Evolutionary conservation across 257 asterid genomes (phyloP), one percentile per base, ranked within the genome.

Genomic region (Ajuga chamaepitys): DNA sequence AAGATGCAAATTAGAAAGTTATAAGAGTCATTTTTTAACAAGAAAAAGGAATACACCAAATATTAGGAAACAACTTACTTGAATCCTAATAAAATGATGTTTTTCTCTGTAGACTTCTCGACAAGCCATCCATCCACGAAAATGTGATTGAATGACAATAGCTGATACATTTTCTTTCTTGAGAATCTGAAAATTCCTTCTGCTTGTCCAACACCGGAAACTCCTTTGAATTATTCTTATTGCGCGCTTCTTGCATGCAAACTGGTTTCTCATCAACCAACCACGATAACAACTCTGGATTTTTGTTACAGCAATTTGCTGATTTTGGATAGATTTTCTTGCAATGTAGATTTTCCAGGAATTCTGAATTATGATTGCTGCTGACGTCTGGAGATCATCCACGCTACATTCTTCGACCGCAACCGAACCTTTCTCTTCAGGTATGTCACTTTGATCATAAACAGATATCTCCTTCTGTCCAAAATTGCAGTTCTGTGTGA

Each of bases 221-320:
- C 65, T 72, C 75, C 85, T 84, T 75, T 93, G 95, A 58, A 92
- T 75, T 72, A 38, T 78, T 64, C 50, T 40, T 53, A 71, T 50
- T 54, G 96, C 88, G 59, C 55, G 75, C 77, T 70, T 89, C 78
- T 79, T 67, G 75, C 57, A 64, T 48, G 68, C 62, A 67, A 83
- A 80, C 28, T 37, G 35, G 76, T 76, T 77, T 75, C 83, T 80
- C 78, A 70, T 71, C 68, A 71, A 56, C 86, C 85, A 80, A 62
- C 96, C 82, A 52, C 86, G 96, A 66, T 60, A 77, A 67, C 77
- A 72, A 37, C 95, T 81, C 81, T 89, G 99, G 64, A 93, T 89
- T 71, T 77, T 84, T 59, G 80, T 78, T 41, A 94, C 96, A 62
- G 98, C 96, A 40, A 17, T 55, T 70, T 81, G 80, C 71, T 79